Base-by-base conservation (phyloP, 2,329 filamentous ascomycete genomes). In the Diaporthe sp. region DNA sequence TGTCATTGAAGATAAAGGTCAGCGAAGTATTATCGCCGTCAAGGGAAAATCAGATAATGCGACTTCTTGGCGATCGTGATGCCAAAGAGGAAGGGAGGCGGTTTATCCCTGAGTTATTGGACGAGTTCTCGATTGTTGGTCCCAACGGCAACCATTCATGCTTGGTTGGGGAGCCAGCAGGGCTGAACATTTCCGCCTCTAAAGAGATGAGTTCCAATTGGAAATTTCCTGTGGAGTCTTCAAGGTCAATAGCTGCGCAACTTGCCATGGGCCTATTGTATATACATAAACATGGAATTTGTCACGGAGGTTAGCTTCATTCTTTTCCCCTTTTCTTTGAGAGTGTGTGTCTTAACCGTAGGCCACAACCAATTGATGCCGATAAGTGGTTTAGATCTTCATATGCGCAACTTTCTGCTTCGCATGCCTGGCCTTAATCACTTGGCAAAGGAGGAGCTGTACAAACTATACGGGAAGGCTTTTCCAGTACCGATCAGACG, bases 101-200 rank as follows among this genome's bases (percentile, higher is more conserved):
- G 7, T 32, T 42, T 37, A 25, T 56, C 37, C 42, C 51, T 3
- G 39, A 25, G n/a, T 25, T 75, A 32, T 44, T 68, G 17, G 76
- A 78, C 68, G 63, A 61, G 42, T 80, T 79, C 66, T 63, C 72
- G 42, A 74, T 79, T 70, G 53, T 55, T 47, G 76, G 79, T 35
- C 79, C 79, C 42, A 47, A 47, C 42, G 42, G 42, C 42, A 9
- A 9, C 42, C 42, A 47, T 47, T 47, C 42, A 22, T 47, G 42
- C 19, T 22, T 47, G 42, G 19, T 47, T 22, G 42, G 42, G 42
- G 17, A 47, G 17, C 42, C 42, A 47, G 42, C 42, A 47, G 42
- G 42, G 22, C 9, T 22, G 9, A 47, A 22, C 6, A 22, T 47
- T 19, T 47, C 42, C 42, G 42, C 19, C 4, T 22, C 42, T 22